A percentile compares a stretch with the other conserved stretches of the same genome.
Conservation (phyloP, 306 rosid genomes). For the Gillenia trifoliata region DNA sequence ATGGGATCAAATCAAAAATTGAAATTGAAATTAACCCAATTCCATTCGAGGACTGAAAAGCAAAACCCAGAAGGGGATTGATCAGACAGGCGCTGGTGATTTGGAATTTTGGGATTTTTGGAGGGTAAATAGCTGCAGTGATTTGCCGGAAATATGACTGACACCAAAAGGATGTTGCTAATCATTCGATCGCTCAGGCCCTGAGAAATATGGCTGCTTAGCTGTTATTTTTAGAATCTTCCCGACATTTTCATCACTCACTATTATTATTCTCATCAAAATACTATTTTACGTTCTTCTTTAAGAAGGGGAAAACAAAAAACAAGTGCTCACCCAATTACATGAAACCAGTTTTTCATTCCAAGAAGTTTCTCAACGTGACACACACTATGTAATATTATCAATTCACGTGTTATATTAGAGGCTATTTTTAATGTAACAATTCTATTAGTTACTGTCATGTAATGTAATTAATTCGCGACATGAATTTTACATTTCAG, state of each 20-base stretch:
- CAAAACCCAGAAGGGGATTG: not conserved
- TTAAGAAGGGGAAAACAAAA: too few species aligned
- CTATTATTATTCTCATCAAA: not conserved
- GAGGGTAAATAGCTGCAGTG: not conserved
- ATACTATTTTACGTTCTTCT: not conserved
- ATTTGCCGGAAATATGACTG: not conserved
- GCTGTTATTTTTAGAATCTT: constrained; percentile 1
- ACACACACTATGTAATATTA: too few species aligned
- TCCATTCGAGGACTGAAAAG: not conserved
- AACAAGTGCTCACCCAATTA: not conserved
- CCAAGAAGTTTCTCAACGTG: too few species aligned
- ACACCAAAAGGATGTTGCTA: not conserved
- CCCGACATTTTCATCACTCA: not conserved
- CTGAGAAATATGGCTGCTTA: not conserved
- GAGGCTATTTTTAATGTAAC: too few species aligned
- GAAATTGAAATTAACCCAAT: not conserved
- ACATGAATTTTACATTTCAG: too few species aligned
- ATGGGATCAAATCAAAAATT: not conserved
- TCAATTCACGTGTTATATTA: too few species aligned
- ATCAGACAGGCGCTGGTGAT: not conserved
- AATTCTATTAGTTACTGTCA: too few species aligned
- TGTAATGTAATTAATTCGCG: too few species aligned
- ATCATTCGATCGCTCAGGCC: constrained; percentile 6
- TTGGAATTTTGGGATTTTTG: not conserved
- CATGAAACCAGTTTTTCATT: too few species aligned